phyloP scores from a whole-genome alignment of 352 stramenopile genomes.

The Pythium volutum region DNA sequence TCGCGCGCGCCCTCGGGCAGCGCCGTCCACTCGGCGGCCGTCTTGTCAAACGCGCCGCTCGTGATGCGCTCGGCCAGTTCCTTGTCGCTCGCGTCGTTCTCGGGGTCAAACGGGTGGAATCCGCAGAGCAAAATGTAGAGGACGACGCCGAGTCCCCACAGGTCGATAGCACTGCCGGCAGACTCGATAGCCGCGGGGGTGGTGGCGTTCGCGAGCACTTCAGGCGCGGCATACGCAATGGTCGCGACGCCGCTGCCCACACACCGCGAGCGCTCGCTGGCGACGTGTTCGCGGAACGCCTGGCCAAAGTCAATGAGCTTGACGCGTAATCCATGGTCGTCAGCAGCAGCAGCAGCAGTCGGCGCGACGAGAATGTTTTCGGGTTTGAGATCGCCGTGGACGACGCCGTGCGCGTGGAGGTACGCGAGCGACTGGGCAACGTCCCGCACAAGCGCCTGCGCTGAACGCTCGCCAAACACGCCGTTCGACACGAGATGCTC shows the following conservation, averaged over 20 bases:
- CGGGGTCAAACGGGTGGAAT: constrained; percentile 33
- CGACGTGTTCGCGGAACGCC: constrained; percentile 30
- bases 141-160: constrained; percentile 36
- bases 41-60: constrained; percentile 21
- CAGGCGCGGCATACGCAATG: constrained; percentile 31
- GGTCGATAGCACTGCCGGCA: constrained; percentile 29
- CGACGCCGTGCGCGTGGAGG: constrained; percentile 30
- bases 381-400: constrained; percentile 38
- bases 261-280: constrained; percentile 20
- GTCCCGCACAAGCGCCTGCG: constrained; percentile 20
- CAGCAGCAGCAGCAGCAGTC: neutral
- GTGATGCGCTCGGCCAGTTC: constrained; percentile 24
- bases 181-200: neutral
- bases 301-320: constrained; percentile 67
- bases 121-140: constrained; percentile 34
- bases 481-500: constrained; percentile 28
- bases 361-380: constrained; percentile 32
- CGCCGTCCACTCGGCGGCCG: constrained; percentile 25
- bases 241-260: constrained; percentile 30
- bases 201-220: constrained; percentile 18
- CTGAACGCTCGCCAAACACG: constrained; percentile 21
- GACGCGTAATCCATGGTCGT: constrained; percentile 24
- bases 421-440: constrained; percentile 24
- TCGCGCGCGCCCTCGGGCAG: constrained; percentile 26
- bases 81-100: constrained; percentile 25